Percentiles rank a stretch among this genome's conserved stretches.
Evolutionary conservation across 306 rosid genomes (phyloP).

Genomic region (Ziziphus jujuba): DNA sequence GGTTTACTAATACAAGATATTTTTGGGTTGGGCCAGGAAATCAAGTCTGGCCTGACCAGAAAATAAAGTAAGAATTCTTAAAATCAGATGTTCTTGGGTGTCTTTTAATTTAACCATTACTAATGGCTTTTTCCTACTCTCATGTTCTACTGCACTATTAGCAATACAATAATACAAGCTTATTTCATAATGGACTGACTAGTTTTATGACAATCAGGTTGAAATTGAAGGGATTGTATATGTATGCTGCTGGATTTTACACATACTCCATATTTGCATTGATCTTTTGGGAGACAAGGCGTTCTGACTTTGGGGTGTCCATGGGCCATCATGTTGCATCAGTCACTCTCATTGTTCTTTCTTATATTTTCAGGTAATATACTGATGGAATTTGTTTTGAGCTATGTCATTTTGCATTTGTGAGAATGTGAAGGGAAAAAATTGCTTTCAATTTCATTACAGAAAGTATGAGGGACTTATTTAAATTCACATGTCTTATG

Average conservation of each 20-base stretch:
- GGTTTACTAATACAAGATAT: slow-evolving; percentile 69
- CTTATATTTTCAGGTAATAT: slow-evolving; percentile 76
- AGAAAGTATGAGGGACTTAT: slow-evolving; percentile 10
- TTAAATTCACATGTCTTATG: slow-evolving; percentile 11
- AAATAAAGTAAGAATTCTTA: slow-evolving; percentile 63
- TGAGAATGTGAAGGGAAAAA: slow-evolving; percentile 9
- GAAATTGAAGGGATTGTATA: slow-evolving; percentile 83
- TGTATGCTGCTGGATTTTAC: slow-evolving; percentile 92
- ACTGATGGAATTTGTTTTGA: slow-evolving; percentile 26
- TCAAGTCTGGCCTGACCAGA: slow-evolving; percentile 94
- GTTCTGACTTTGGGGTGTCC: slow-evolving; percentile 90
- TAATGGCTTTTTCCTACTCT: background rate
- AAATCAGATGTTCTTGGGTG: slow-evolving; percentile 12
- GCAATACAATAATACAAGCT: slow-evolving; percentile 13
- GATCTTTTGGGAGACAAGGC: slow-evolving; percentile 93
- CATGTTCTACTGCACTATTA: slow-evolving; percentile 1
- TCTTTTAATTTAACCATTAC: slow-evolving; percentile 14
- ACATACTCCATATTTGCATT: slow-evolving; percentile 91
- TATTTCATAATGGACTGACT: slow-evolving; percentile 3
- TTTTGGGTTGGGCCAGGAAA: slow-evolving; percentile 96
- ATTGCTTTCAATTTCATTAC: background rate
- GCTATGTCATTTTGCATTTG: slow-evolving; percentile 24
- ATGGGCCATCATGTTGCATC: slow-evolving; percentile 94
- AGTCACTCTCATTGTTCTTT: slow-evolving; percentile 69
- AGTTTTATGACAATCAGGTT: slow-evolving; percentile 59